Percentiles rank a stretch among this genome's conserved stretches.
These are phyloP conservation scores for Elaphomyces granulatus DNA, from an alignment of 495 filamentous ascomycete species.

Conservation along the genomic window DNA sequence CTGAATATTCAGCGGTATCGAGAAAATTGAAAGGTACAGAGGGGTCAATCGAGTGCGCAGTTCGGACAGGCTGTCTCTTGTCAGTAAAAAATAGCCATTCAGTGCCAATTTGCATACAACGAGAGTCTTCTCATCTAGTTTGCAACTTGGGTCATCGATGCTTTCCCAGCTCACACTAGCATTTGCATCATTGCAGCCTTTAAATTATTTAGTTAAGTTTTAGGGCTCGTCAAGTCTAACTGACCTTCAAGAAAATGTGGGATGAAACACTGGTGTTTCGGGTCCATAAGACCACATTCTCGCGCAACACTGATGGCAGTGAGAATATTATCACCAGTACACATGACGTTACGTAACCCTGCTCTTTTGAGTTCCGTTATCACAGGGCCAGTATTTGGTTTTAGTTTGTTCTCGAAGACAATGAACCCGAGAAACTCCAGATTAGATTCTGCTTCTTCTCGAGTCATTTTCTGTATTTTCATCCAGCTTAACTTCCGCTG, in stretches of 20 bases:
- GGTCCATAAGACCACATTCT: constrained; percentile 75
- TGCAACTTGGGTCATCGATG: constrained; percentile 65
- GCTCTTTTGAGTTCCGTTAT: constrained; percentile 74
- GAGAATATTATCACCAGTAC: constrained; percentile 95
- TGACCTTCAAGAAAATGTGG: constrained; percentile 70
- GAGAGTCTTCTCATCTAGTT: constrained; percentile 63
- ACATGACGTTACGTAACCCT: constrained; percentile 87
- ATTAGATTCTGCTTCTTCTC: constrained; percentile 64
- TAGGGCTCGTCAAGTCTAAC: constrained; percentile 2
- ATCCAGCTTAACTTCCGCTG: constrained; percentile 79
- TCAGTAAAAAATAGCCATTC: neutral
- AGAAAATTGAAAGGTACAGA: constrained; percentile 74
- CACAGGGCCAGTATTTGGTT: constrained; percentile 61
- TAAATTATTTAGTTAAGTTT: constrained; percentile 12
- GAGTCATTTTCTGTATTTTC: constrained; percentile 84
- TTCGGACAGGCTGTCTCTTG: constrained; percentile 50
- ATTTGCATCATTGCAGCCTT: constrained; percentile 49
- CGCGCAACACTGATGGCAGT: constrained; percentile 94
- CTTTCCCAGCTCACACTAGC: constrained; percentile 76
- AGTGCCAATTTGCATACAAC: constrained; percentile 30
- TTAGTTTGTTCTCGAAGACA: constrained; percentile 97
- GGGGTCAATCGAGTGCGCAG: constrained; percentile 53
- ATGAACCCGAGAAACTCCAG: constrained; percentile 91
- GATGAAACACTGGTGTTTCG: constrained; percentile 74
- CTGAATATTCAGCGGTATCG: constrained; percentile 64